These are phyloP conservation scores for Pluteus cervinus DNA, from an alignment of 768 basidiomycete genomes.

Conservation along the genomic window DNA sequence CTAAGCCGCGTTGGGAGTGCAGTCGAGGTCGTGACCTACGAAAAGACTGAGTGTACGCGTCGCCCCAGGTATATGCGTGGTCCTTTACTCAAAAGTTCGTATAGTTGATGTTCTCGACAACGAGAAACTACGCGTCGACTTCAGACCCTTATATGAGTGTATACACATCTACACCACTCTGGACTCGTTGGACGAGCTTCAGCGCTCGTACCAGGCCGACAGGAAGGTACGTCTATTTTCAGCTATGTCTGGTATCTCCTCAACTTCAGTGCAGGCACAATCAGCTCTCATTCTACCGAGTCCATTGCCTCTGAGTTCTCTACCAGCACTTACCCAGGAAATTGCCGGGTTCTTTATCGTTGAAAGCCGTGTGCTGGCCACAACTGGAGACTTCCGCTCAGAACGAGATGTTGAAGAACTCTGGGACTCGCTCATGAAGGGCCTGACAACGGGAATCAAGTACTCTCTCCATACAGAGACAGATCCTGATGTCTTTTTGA, in stretches of 20 bases:
- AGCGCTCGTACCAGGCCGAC: constrained; percentile 93
- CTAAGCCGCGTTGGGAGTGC: constrained; percentile 82
- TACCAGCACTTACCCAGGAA: constrained; percentile 81
- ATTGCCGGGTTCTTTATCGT: constrained; percentile 98
- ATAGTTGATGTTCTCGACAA: constrained; percentile 90
- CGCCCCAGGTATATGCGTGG: no score
- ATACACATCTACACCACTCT: constrained; percentile 94
- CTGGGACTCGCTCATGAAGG: constrained; percentile 81
- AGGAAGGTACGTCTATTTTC: constrained; percentile 55
- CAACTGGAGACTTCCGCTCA: constrained; percentile 86
- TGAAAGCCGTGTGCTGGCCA: constrained; percentile 86
- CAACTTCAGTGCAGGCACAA: constrained; percentile 64
- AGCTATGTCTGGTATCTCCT: neutral
- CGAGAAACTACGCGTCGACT: constrained; percentile 83
- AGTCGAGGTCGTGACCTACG: constrained; percentile 87
- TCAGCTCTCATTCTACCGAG: constrained; percentile 88
- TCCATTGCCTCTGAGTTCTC: constrained; percentile 57
- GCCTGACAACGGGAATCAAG: constrained; percentile 70
- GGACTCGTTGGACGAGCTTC: constrained; percentile 85
- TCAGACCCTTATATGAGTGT: constrained; percentile 92
- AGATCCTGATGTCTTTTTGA: constrained; percentile 77
- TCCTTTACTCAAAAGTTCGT: constrained; percentile 9
- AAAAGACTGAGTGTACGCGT: constrained; percentile 92
- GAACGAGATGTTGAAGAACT: constrained; percentile 89
- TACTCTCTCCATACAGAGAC: constrained; percentile 65